Conservation (phyloP, 2,329 filamentous ascomycete species). For the Cladophialophora bantiana region DNA sequence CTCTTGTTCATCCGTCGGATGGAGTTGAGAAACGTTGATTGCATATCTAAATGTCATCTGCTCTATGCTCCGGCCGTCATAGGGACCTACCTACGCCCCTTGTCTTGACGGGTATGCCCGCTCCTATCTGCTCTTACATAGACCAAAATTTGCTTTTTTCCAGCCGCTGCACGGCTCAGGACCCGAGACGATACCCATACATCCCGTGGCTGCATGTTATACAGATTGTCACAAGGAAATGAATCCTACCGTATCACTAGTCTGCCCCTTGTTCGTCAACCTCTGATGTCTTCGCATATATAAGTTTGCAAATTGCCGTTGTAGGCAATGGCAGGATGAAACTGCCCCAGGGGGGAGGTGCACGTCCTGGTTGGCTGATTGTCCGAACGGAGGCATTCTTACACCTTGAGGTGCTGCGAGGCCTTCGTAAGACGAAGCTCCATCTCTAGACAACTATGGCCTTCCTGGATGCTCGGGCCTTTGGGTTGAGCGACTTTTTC, state of each 20-base stretch:
- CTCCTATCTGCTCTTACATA: constrained; percentile 11
- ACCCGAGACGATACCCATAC: constrained; percentile 4
- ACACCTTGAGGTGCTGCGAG: not conserved
- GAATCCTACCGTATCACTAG: not conserved
- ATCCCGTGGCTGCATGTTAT: constrained; percentile 1
- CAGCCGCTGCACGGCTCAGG: constrained; percentile 7
- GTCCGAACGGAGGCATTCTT: not conserved
- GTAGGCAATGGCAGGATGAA: not conserved
- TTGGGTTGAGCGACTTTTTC: constrained; percentile 42
- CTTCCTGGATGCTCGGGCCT: constrained; percentile 37
- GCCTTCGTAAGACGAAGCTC: not conserved
- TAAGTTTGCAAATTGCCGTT: not conserved
- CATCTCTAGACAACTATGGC: constrained; percentile 17
- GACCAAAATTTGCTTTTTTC: not conserved
- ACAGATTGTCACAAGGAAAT: not conserved
- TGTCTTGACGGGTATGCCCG: not conserved
- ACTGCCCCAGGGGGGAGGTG: not conserved
- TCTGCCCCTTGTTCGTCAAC: not conserved
- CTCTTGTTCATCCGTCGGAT: not conserved
- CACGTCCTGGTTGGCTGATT: not conserved
- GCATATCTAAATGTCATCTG: constrained; percentile 19
- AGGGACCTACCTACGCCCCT: not conserved
- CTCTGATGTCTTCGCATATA: not conserved
- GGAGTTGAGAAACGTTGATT: constrained; percentile 23
- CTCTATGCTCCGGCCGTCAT: constrained; percentile 21